Conservation (phyloP, 805 yeast genomes). For the Hemisphaericaspora nanyangensis region DNA sequence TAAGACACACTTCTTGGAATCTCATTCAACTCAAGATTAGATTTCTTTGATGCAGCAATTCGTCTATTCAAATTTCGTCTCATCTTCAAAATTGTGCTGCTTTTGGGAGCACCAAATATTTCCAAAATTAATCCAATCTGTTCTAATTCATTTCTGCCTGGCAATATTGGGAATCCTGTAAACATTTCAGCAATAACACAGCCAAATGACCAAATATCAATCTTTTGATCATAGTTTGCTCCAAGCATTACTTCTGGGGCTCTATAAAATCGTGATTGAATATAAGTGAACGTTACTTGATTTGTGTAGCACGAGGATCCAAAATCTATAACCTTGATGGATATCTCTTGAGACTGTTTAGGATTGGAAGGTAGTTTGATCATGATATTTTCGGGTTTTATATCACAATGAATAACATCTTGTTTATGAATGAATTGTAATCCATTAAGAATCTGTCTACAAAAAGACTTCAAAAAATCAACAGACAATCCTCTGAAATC, state of each 20-base stretch:
- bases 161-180: constrained; percentile 39
- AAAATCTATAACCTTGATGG: constrained; percentile 73
- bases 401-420: constrained; percentile 74
- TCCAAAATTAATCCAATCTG: constrained; percentile 42
- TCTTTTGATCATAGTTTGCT: constrained; percentile 50
- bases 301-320: constrained; percentile 58
- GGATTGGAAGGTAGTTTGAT: constrained; percentile 31
- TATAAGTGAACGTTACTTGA: constrained; percentile 46
- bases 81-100: constrained; percentile 33
- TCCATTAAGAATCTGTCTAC: constrained; percentile 56
- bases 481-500: constrained; percentile 48
- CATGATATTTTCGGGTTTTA: constrained; percentile 71
- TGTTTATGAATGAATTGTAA: constrained; percentile 54
- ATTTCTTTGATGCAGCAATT: background rate
- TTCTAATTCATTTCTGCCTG: constrained; percentile 48
- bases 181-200: constrained; percentile 38
- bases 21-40: background rate
- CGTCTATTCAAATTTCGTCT: constrained; percentile 32
- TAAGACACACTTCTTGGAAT: constrained; percentile 13
- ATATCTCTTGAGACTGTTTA: constrained; percentile 28
- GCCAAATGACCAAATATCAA: constrained; percentile 51
- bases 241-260: constrained; percentile 79
- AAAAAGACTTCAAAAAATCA: constrained; percentile 39
- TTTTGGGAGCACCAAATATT: constrained; percentile 45
- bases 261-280: constrained; percentile 67